A percentile compares a stretch with the other conserved stretches of the same genome.
Conservation (phyloP, 345 rosid genomes). For the Lepidium africanum region DNA sequence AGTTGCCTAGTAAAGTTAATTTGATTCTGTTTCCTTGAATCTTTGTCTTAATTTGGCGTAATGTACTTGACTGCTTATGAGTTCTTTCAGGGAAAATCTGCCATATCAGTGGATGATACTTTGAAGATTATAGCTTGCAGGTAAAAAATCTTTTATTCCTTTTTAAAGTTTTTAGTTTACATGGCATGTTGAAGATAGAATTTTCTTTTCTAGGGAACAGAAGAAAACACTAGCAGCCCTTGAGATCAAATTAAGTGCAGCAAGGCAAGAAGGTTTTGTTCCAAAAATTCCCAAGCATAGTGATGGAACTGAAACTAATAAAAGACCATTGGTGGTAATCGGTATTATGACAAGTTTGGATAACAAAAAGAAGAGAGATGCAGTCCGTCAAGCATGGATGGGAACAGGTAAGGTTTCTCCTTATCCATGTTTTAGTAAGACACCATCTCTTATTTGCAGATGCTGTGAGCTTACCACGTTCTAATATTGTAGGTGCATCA, state of each 20-base stretch:
- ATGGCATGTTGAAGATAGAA: neutral
- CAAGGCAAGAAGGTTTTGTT: slow-evolving; percentile 58
- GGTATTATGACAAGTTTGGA: slow-evolving; percentile 75
- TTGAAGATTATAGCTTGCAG: slow-evolving; percentile 87
- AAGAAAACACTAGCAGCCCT: slow-evolving; percentile 63
- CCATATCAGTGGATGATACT: slow-evolving; percentile 82
- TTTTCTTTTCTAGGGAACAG: slow-evolving; percentile 60
- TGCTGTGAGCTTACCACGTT: neutral
- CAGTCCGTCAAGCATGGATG: slow-evolving; percentile 92
- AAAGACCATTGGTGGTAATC: slow-evolving; percentile 56
- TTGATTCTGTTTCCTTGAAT: neutral
- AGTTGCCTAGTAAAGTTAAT: neutral
- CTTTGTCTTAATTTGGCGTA: neutral
- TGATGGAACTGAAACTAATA: slow-evolving; percentile 34
- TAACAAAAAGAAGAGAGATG: slow-evolving; percentile 68
- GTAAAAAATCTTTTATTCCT: slow-evolving; percentile 26
- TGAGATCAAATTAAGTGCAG: slow-evolving; percentile 61
- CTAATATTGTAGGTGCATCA: slow-evolving; percentile 39
- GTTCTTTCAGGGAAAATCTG: slow-evolving; percentile 60
- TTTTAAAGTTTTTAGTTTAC: neutral
- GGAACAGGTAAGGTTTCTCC: slow-evolving; percentile 45
- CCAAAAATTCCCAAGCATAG: slow-evolving; percentile 30
- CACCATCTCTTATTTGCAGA: neutral
- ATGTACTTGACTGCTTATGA: neutral
- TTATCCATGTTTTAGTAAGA: neutral